Evolutionary conservation across 768 basidiomycete genomes (phyloP), one percentile per base, ranked within the genome.

Genomic region (Megacollybia marginata): DNA sequence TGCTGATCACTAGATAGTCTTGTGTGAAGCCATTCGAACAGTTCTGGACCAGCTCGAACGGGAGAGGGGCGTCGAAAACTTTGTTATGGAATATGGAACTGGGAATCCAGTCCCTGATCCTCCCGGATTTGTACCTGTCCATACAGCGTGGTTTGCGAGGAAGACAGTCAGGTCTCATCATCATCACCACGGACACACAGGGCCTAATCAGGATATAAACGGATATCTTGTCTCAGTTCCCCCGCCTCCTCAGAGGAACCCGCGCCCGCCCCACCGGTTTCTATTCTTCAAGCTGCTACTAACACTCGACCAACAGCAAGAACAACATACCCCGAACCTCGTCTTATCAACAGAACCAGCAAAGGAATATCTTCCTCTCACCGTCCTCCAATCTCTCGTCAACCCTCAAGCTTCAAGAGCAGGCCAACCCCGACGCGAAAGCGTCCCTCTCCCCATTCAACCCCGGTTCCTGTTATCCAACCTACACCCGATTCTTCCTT

Each of bases 1-100:
- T 32, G 3, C 33, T 19, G 9, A 31, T 48, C 38, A 53, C 35
- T 52, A 43, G n/a, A 23, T 42, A 88, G 85, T 82, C 82, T 0
- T n/a, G n/a, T 87, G 86, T 62, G 86, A 88, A 65, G 69, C 76
- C 18, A 67, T 85, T 36, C 74, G 87, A 33, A 73, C 83, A 33
- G 72, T 80, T 7, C 71, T 88, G 40, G 87, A 88, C 57, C 75
- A 78, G 44, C 68, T 85, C 55, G 85, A 88, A 49, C 74, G 83
- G 0, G 76, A 76, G 32, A 75, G 71, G 34, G 86, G 88, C 55
- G 74, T 85, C 64, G 75, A 82, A 48, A 71, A 72, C 57, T 88
- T 88, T 55, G 82, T 88, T 15, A 71, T 74, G 45, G 73, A 77
- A 47, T 81, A 80, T 53, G 83, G 80, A 3, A 88, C 85, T 4